Evolutionary conservation across 108 stramenopile genomes (phyloP), one percentile per base, ranked within the genome.

Genomic region (Nitzschia palea): DNA sequence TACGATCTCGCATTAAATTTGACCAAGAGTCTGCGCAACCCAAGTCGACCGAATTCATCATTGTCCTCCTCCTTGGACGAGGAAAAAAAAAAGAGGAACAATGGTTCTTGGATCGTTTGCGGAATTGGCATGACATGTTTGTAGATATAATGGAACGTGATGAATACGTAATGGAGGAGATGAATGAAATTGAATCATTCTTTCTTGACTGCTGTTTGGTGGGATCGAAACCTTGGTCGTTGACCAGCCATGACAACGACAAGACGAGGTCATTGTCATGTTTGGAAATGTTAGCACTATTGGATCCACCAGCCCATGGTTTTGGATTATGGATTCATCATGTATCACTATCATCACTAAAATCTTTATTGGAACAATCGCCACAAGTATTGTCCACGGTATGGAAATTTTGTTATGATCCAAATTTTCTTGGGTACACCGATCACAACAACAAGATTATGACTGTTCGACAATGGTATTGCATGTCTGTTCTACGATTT

Each of bases 51-150:
- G 22, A 15, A 6, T 12, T 26, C 12, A 12, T 55, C 28, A 8
- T 14, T 14, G 25, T 4, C 55, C 8, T 14, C 18, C 8, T 55
- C 14, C 12, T 55, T 30, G 28, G 4, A 29, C 14, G 12, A 4
- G 37, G 18, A 18, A 48, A 48, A 12, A 20, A 10, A 8, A 10
- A 20, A 8, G n/a, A 48, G 4, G n/a, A 48, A 20, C 17, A 48
- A 48, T 48, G 47, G 47, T 20, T 20, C 4, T 48, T 48, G 15
- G 47, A 48, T 18, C 53, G 48, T 29, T 12, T 71, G 0, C 36
- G 40, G 47, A 63, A 45, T 12, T 73, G 72, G 72, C 37, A 55
- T 33, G 72, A 73, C 30, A 73, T 73, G 64, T 73, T 61, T 17
- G 2, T 73, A 15, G 72, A 73, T 50, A 8, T 73, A 17, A 58